These are phyloP conservation scores for Suillus spraguei DNA, from an alignment of 768 basidiomycete genomes.

Conservation along the genomic window DNA sequence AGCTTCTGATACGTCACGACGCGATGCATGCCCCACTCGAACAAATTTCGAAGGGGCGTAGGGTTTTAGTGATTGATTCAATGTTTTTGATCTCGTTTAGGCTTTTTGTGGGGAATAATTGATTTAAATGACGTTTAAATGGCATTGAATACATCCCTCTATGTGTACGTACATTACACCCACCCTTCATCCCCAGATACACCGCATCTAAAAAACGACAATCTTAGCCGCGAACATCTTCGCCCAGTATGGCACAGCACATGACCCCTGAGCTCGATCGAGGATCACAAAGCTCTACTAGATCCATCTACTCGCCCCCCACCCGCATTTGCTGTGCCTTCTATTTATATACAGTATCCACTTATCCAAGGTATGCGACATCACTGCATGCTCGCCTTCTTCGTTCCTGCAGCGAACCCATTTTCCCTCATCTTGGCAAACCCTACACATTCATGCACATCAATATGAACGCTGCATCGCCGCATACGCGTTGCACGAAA, in stretches of 20 bases:
- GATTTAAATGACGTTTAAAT: constrained; percentile 2
- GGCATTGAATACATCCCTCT: neutral
- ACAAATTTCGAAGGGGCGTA: neutral
- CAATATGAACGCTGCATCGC: constrained; percentile 5
- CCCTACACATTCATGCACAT: constrained; percentile 1
- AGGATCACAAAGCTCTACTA: constrained; percentile 1
- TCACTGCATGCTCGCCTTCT: constrained; percentile 4
- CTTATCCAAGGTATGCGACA: constrained; percentile 3
- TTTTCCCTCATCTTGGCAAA: constrained; percentile 4
- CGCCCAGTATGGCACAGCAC: neutral
- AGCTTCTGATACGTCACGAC: neutral
- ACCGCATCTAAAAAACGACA: constrained; percentile 1
- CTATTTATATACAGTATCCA: constrained; percentile 7
- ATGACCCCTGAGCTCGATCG: constrained; percentile 3
- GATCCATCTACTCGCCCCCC: constrained; percentile 5
- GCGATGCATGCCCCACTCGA: neutral
- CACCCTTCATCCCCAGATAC: neutral
- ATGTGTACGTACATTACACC: constrained; percentile 3
- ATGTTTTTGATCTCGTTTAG: neutral
- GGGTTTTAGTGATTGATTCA: neutral
- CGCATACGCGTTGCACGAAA: constrained; percentile 6
- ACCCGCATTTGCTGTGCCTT: constrained; percentile 5
- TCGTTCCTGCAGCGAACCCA: constrained; percentile 4
- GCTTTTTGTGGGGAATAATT: constrained; percentile 1
- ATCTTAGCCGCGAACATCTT: constrained; percentile 1